A percentile compares a stretch with the other conserved stretches of the same genome.
These are phyloP conservation scores for Tolypocladium inflatum DNA, from an alignment of 2,329 filamentous ascomycete genomes.

Conservation along the genomic window DNA sequence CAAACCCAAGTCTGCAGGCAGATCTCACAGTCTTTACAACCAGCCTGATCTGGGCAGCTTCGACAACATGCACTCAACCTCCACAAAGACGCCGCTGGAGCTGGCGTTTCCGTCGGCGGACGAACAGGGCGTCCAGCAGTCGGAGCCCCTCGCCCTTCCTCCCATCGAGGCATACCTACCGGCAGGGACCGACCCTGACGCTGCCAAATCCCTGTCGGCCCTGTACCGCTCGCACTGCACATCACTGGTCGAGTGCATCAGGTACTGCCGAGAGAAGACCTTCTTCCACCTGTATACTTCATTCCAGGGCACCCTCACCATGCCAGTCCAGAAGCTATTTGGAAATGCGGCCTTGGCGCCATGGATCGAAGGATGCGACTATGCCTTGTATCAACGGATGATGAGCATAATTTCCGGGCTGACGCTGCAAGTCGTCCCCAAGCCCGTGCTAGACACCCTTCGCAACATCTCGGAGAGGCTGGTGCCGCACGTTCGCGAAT, in stretches of 20 bases:
- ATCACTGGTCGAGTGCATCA: slow-evolving; percentile 87
- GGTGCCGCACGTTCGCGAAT: slow-evolving; percentile 71
- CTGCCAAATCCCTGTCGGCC: slow-evolving; percentile 74
- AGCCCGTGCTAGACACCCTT: slow-evolving; percentile 76
- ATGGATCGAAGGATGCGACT: slow-evolving; percentile 95
- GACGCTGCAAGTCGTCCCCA: slow-evolving; percentile 83
- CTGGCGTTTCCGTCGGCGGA: slow-evolving; percentile 52
- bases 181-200: slow-evolving; percentile 71
- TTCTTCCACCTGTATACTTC: slow-evolving; percentile 93
- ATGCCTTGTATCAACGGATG: slow-evolving; percentile 94
- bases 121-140: slow-evolving; percentile 43
- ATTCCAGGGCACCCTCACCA: slow-evolving; percentile 92
- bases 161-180: slow-evolving; percentile 76
- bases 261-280: slow-evolving; percentile 93
- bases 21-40: slow-evolving; percentile 45
- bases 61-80: slow-evolving; percentile 48
- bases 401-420: slow-evolving; percentile 84
- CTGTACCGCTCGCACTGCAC: slow-evolving; percentile 93
- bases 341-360: slow-evolving; percentile 69
- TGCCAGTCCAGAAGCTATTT: slow-evolving; percentile 90
- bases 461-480: slow-evolving; percentile 77
- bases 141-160: slow-evolving; percentile 72
- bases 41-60: slow-evolving; percentile 45
- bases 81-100: slow-evolving; percentile 46
- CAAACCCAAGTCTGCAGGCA: slow-evolving; percentile 7